A percentile compares a stretch with the other conserved stretches of the same genome.
Conservation (phyloP, 1,139 yeast species). For the Chernovozyma sophiae-reginae region DNA sequence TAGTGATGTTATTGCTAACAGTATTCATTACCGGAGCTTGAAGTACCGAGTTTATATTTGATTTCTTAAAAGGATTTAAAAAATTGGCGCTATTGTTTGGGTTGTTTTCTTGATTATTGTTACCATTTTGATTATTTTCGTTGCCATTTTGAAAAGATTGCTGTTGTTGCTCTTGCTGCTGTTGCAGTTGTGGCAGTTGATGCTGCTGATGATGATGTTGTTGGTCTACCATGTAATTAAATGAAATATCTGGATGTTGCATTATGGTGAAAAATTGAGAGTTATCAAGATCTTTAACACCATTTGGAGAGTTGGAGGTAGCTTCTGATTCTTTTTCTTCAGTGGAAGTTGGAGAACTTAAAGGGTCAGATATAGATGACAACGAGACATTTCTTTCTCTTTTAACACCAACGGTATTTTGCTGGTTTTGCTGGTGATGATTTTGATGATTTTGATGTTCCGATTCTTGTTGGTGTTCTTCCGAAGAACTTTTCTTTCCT, state of each 20-base stretch:
- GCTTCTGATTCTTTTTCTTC: not conserved
- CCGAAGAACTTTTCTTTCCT: conserved; percentile 23
- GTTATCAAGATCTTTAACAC: conserved; percentile 1
- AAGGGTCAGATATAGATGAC: not conserved
- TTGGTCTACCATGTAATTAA: conserved; percentile 1
- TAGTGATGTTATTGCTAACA: conserved; percentile 31
- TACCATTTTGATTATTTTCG: not conserved
- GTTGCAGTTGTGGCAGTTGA: not conserved
- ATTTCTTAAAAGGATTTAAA: not conserved
- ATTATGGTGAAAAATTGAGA: not conserved
- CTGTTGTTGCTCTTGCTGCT: not conserved
- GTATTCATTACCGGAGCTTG: conserved; percentile 32
- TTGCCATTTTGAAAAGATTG: not conserved
- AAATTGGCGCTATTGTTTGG: not conserved
- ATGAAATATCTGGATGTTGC: not conserved
- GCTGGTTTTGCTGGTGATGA: not conserved
- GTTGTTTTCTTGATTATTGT: too few relatives aligned
- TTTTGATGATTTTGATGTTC: not conserved
- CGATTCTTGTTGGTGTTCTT: conserved; percentile 1
- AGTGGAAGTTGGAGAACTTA: not conserved
- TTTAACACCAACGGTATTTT: not conserved
- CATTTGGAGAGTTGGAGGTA: not conserved
- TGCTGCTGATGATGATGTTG: not conserved
- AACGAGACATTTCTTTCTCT: not conserved
- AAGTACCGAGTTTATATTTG: conserved; percentile 8